Base-by-base conservation (phyloP, 495 filamentous ascomycete genomes). In the Jackrogersella minutella region DNA sequence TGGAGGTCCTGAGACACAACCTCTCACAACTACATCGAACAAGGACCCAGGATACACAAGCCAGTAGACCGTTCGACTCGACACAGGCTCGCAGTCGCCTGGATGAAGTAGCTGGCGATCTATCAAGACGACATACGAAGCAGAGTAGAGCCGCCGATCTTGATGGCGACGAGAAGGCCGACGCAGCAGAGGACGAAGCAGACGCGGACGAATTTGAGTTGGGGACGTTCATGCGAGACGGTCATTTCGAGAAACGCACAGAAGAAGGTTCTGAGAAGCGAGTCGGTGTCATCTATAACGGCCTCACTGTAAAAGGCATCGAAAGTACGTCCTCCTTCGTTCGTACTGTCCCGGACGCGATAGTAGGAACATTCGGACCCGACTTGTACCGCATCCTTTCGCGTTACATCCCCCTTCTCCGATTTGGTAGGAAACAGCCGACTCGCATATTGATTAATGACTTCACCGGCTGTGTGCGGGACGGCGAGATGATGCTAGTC, bases 401-500 rank as follows among this genome's bases (percentile, higher is more conserved):
- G 37, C 73, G 79, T 4, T 90, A 87, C 65, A 78, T 93, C 36
- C 90, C 91, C 0, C 77, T 76, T n/a, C 70, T 93, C 13, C 86
- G 78, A 10, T 78, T 87, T 10, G 64, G 49, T 9, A 34, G 71
- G 7, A 64, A 68, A 33, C 67, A 63, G 24, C 63, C 85, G 81
- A 64, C 81, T 79, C 66, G 81, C 2, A 87, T 85, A 6, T 73
- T 96, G 46, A 86, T 94, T 55, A 76, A 91, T 70, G 88, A 93
- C 68, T 93, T 93, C 70, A 88, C 83, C 26, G 92, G 92, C n/a
- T 82, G 89, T 7, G 86, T 95, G 9, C 82, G 87, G 0, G 90
- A 92, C 71, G 91, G 92, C 49, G 80, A 82, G 73, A 93, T 93
- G 87, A 89, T 95, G 86, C 81, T 96, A 7, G 91, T 96, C 7